Conservation (phyloP, 805 yeast species). For the Ascoidea tarda region DNA sequence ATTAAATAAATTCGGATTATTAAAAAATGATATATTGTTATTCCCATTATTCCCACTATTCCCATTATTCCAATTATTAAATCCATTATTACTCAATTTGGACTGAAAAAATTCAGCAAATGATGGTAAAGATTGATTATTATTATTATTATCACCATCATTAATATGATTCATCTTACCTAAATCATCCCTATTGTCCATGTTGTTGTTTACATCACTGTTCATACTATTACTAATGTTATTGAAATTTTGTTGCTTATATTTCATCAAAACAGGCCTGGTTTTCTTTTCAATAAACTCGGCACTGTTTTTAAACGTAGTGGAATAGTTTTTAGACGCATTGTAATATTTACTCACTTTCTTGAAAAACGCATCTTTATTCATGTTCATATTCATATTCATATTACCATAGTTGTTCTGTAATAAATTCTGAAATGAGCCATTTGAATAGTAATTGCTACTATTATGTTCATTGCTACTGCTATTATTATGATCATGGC, state of each 20-base stretch:
- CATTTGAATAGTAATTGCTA: neutral
- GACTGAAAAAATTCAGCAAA: neutral
- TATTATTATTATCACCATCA: no score
- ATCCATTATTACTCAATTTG: no score
- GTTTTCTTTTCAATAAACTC: constrained; percentile 11
- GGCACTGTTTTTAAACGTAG: constrained; percentile 10
- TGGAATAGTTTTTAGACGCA: constrained; percentile 9
- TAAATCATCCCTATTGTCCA: no score
- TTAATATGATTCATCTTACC: no score
- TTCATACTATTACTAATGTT: no score
- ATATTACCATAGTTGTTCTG: neutral
- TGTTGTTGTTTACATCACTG: no score
- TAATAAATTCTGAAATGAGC: neutral
- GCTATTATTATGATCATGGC: neutral
- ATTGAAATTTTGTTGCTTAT: constrained; percentile 2
- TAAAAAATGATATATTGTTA: neutral
- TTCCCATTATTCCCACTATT: neutral
- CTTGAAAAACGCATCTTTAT: constrained; percentile 3
- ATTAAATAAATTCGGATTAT: neutral
- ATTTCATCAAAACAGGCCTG: constrained; percentile 7
- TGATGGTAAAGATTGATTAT: neutral
- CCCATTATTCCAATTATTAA: no score
- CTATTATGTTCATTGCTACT: neutral
- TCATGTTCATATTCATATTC: constrained; percentile 4
- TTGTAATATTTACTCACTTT: constrained; percentile 9